These are phyloP conservation scores for Lachnellula willkommii DNA, from an alignment of 2,329 filamentous ascomycete species.

Conservation along the genomic window DNA sequence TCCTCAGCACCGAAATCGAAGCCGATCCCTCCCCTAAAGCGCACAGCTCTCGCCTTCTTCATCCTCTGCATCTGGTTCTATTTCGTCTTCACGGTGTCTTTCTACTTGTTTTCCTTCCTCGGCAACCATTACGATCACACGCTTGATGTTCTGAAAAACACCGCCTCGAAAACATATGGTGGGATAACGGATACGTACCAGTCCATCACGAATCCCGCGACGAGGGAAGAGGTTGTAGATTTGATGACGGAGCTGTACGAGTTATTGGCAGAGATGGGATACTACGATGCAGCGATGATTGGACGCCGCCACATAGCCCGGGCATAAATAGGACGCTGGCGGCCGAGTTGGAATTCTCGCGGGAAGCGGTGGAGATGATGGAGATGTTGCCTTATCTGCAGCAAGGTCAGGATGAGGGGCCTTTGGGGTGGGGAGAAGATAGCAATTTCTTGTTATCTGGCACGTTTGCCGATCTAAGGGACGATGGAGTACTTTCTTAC, in stretches of 20 bases:
- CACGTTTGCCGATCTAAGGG: slow-evolving; percentile 9
- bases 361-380: slow-evolving; percentile 10
- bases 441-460: slow-evolving; percentile 9
- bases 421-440: slow-evolving; percentile 1
- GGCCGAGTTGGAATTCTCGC: slow-evolving; percentile 5
- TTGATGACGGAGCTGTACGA: slow-evolving; percentile 17
- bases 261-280: slow-evolving; percentile 15
- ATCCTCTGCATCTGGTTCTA: background rate
- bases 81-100: background rate
- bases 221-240: slow-evolving; percentile 3
- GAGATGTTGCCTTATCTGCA: slow-evolving; percentile 17
- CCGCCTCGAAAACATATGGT: background rate
- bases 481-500: background rate
- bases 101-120: background rate
- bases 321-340: slow-evolving; percentile 9
- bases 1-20: background rate
- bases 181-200: background rate
- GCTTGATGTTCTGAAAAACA: background rate
- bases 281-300: slow-evolving; percentile 6
- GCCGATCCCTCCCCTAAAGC: background rate
- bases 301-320: slow-evolving; percentile 6
- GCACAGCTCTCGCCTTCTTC: background rate
- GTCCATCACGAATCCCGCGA: background rate
- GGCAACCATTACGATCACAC: background rate
- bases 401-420: background rate